Percentiles rank a stretch among this genome's conserved stretches.
These are phyloP conservation scores for Aspergillus asperescens DNA, from an alignment of 495 filamentous ascomycete genomes.

Conservation along the genomic window DNA sequence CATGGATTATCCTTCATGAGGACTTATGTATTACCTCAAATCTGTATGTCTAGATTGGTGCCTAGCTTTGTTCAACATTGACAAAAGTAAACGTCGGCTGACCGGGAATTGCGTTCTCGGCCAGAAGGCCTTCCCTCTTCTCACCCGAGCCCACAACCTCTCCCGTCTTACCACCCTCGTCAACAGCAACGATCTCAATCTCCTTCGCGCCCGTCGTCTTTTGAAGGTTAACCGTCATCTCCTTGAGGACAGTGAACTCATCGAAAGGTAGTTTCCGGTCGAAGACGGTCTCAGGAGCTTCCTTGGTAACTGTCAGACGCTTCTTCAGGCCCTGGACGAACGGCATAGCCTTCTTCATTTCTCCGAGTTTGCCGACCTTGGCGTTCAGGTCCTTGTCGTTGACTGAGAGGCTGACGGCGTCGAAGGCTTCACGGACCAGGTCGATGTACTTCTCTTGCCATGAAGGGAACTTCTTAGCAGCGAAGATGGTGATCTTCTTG, in stretches of 20 bases:
- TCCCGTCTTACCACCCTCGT: constrained; percentile 64
- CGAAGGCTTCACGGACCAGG: constrained; percentile 63
- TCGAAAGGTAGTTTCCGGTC: constrained; percentile 80
- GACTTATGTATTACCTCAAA: no score
- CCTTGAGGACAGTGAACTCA: constrained; percentile 63
- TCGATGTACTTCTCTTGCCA: constrained; percentile 95
- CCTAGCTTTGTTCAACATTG: constrained; percentile 49
- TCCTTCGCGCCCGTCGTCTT: constrained; percentile 59
- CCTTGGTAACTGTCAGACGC: constrained; percentile 56
- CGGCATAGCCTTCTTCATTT: constrained; percentile 98
- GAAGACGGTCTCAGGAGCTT: constrained; percentile 59
- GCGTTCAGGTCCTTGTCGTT: constrained; percentile 77
- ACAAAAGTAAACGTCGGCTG: constrained; percentile 71
- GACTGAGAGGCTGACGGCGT: constrained; percentile 47
- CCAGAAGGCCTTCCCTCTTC: constrained; percentile 50
- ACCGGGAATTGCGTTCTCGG: constrained; percentile 72
- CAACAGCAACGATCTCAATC: constrained; percentile 59
- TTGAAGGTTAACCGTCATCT: constrained; percentile 55
- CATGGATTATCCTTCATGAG: no score
- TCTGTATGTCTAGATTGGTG: constrained; percentile 1
- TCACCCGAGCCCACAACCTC: constrained; percentile 52
- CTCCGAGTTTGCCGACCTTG: constrained; percentile 69
- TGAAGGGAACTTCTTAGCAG: constrained; percentile 66
- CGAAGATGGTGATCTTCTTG: constrained; percentile 87
- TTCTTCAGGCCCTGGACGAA: constrained; percentile 87